Percentiles rank a stretch among this genome's conserved stretches.
phyloP scores from a whole-genome alignment of 2,329 filamentous ascomycete genomes.

The Arthrobotrys sinensis region DNA sequence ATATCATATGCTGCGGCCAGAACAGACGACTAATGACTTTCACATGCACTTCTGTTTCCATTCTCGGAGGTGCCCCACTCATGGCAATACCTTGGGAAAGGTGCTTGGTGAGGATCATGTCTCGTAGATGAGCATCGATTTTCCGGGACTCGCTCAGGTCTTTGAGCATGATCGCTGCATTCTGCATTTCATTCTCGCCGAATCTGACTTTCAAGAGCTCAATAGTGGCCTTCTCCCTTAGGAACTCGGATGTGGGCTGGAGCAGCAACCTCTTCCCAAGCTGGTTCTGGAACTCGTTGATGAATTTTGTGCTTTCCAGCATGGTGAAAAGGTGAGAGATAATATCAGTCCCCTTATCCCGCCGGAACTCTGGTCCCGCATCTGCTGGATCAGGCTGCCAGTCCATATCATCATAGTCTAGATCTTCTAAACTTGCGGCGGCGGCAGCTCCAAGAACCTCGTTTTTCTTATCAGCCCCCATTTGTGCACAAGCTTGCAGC shows the following conservation, averaged over 20 bases:
- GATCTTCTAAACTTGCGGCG: constrained; percentile 71
- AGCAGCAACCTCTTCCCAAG: constrained; percentile 85
- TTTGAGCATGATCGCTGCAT: constrained; percentile 96
- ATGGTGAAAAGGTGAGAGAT: constrained; percentile 90
- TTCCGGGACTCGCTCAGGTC: constrained; percentile 87
- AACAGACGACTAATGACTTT: constrained; percentile 93
- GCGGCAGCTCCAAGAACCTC: constrained; percentile 67
- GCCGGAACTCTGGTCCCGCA: constrained; percentile 90
- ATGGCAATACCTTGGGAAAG: constrained; percentile 64
- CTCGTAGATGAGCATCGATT: constrained; percentile 78
- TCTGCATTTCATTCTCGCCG: constrained; percentile 86
- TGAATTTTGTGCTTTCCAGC: constrained; percentile 86
- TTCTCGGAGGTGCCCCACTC: constrained; percentile 63
- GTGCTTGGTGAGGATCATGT: constrained; percentile 61
- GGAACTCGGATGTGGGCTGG: constrained; percentile 77
- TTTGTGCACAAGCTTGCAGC: constrained; percentile 62
- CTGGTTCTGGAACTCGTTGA: constrained; percentile 93
- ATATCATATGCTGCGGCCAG: constrained; percentile 76
- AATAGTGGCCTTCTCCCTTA: constrained; percentile 85
- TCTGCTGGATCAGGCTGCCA: constrained; percentile 96
- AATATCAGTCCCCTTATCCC: constrained; percentile 89
- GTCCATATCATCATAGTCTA: constrained; percentile 92
- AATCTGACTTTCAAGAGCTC: constrained; percentile 90
- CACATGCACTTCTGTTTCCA: constrained; percentile 75
- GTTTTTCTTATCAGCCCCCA: constrained; percentile 68